A percentile compares a stretch with the other conserved stretches of the same genome.
These are phyloP conservation scores for Teunomyces tritomae DNA, from an alignment of 805 yeast species.

Conservation along the genomic window DNA sequence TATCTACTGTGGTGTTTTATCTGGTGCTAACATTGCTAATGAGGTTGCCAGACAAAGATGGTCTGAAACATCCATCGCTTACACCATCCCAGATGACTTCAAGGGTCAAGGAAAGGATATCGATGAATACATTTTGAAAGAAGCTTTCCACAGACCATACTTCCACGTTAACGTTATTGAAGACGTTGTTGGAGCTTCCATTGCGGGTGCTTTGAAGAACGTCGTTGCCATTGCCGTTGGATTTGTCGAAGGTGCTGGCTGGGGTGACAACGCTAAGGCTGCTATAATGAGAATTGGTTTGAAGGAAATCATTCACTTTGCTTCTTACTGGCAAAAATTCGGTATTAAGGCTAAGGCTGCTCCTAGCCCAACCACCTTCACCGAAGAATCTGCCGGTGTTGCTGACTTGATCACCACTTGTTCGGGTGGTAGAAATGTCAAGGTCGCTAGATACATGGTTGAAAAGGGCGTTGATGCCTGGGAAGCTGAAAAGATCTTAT, in stretches of 20 bases:
- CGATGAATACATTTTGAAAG: conserved; percentile 68
- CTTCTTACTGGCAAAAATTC: conserved; percentile 55
- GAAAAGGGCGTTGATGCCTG: conserved; percentile 70
- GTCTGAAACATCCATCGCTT: conserved; percentile 98
- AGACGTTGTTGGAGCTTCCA: conserved; percentile 94
- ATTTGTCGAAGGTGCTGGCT: conserved; percentile 93
- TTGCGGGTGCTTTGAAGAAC: conserved; percentile 96
- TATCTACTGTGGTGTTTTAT: conserved; percentile 90
- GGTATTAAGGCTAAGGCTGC: conserved; percentile 48
- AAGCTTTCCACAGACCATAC: conserved; percentile 93
- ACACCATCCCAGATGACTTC: conserved; percentile 69
- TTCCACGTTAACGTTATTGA: conserved; percentile 92
- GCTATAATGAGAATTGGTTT: conserved; percentile 97
- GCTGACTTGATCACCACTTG: conserved; percentile 98
- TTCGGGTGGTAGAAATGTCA: conserved; percentile 94
- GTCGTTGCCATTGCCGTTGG: conserved; percentile 96
- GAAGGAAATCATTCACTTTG: conserved; percentile 85
- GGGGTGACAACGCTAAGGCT: conserved; percentile 99
- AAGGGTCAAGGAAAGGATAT: conserved; percentile 67
- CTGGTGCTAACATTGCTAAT: conserved; percentile 96
- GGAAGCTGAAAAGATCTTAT: conserved; percentile 79
- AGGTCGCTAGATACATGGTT: conserved; percentile 86
- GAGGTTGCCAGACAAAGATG: conserved; percentile 94
- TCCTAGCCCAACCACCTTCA: conserved; percentile 77
- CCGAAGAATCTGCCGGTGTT: conserved; percentile 94